Base-by-base conservation (phyloP, 495 filamentous ascomycete genomes). In the Beverwykella pulmonaria region DNA sequence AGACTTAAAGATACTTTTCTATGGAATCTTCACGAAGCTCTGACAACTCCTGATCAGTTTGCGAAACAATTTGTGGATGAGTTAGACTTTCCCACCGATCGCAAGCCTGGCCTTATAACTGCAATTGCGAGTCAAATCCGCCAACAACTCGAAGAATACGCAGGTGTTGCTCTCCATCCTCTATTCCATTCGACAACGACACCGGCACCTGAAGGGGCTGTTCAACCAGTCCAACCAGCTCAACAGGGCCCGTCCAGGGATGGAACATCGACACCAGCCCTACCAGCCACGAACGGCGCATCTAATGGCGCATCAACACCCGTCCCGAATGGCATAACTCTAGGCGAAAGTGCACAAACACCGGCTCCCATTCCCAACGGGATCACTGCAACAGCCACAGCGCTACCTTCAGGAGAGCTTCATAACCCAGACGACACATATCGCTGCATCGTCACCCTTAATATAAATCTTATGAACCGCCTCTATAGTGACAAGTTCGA, bases 401-500 rank as follows among this genome's bases (percentile, higher is more conserved):
- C 80, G 1, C 75, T 86, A 50, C 77, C 80, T 7, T 74, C 80
- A 3, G 71, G 73, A 20, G 79, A 88, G 65, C 81, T 88, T 23
- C 75, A 86, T 53, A 93, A 93, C 75, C 92, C 90, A 6, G 92
- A 96, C 75, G 93, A 97, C 76, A 91, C 91, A 3, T 96, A 96
- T 74, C 86, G 92, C 61, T 96, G 92, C 74, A 88, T 98, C 74
- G 86, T 98, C 72, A 91, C 82, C 53, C 83, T 99, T 23, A 96
- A 90, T 75, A 92, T 99, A 71, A 97, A 96, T 69, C 84, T 98
- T 22, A 88, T 90, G 54, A 96, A 96, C 65, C 87, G 90, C 60
- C 86, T 98, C 19, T 98, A 96, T 77, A 93, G 90, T 4, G 94
- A 99, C 82, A 96, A 91, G 75, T 98, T 99, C 69, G 94, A 99